A percentile compares a stretch with the other conserved stretches of the same genome.
These are phyloP conservation scores for Botrytis aclada DNA, from an alignment of 2,329 filamentous ascomycete species.

Conservation along the genomic window DNA sequence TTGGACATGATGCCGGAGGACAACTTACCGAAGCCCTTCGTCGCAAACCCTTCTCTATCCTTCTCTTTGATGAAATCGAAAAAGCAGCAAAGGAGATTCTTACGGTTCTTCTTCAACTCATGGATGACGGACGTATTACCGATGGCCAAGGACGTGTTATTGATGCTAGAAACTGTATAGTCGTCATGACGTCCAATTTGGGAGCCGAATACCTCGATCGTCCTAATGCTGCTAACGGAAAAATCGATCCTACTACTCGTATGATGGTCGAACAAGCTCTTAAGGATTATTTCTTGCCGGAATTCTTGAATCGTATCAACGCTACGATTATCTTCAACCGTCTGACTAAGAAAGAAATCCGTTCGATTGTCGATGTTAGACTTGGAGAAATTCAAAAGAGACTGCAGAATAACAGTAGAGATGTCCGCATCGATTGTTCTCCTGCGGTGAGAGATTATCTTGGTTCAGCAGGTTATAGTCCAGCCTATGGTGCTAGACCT, in stretches of 20 bases:
- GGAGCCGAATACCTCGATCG: conserved; percentile 91
- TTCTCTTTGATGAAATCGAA: conserved; percentile 97
- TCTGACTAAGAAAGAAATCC: conserved; percentile 83
- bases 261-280: conserved; percentile 90
- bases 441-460: conserved; percentile 91
- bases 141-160: conserved; percentile 94
- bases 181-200: conserved; percentile 98
- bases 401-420: conserved; percentile 78
- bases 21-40: conserved; percentile 94
- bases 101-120: conserved; percentile 96
- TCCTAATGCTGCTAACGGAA: conserved; percentile 72
- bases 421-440: conserved; percentile 78
- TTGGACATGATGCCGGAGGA: conserved; percentile 92
- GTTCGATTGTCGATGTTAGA: conserved; percentile 91
- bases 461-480: conserved; percentile 86
- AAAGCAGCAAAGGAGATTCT: conserved; percentile 98
- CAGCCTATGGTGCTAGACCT: conserved; percentile 89
- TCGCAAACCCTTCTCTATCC: conserved; percentile 92
- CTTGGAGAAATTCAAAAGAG: conserved; percentile 87
- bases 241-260: conserved; percentile 78
- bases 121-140: conserved; percentile 98
- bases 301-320: conserved; percentile 97
- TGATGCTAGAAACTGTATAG: conserved; percentile 96
- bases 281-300: conserved; percentile 93
- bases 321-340: conserved; percentile 98